These are phyloP conservation scores for Aspergillus fructus DNA, from an alignment of 2,329 filamentous ascomycete genomes.

Conservation along the genomic window DNA sequence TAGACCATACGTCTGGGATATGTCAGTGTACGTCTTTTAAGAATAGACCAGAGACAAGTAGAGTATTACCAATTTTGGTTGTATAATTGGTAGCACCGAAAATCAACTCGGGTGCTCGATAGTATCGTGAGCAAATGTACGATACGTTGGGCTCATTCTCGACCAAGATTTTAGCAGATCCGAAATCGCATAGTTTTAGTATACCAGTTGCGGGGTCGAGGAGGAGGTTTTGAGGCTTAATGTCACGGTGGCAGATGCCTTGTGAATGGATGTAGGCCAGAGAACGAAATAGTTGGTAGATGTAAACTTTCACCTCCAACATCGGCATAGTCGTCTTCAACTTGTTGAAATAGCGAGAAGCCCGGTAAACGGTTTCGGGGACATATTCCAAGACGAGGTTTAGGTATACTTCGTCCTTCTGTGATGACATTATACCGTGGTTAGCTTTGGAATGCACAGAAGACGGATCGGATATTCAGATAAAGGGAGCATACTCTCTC, in stretches of 20 bases:
- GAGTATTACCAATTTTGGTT: slow-evolving; percentile 89
- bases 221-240: slow-evolving; percentile 97
- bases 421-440: slow-evolving; percentile 6
- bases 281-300: slow-evolving; percentile 97
- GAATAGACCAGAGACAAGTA: neutral
- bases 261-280: slow-evolving; percentile 99
- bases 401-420: slow-evolving; percentile 98
- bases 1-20: slow-evolving; percentile 90
- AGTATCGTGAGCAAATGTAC: slow-evolving; percentile 99
- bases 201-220: slow-evolving; percentile 89
- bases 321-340: slow-evolving; percentile 99
- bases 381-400: slow-evolving; percentile 98
- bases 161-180: slow-evolving; percentile 96
- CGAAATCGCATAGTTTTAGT: slow-evolving; percentile 97
- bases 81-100: slow-evolving; percentile 99
- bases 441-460: slow-evolving; percentile 7
- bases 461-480: neutral
- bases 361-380: slow-evolving; percentile 96
- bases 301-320: slow-evolving; percentile 98
- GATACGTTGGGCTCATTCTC: slow-evolving; percentile 99
- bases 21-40: slow-evolving; percentile 12
- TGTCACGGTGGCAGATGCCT: slow-evolving; percentile 97
- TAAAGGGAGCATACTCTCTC: slow-evolving; percentile 69
- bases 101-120: slow-evolving; percentile 95
- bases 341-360: slow-evolving; percentile 99